These are phyloP conservation scores for Cotoneaster glaucophyllus DNA, from an alignment of 306 rosid species.

Conservation along the genomic window DNA sequence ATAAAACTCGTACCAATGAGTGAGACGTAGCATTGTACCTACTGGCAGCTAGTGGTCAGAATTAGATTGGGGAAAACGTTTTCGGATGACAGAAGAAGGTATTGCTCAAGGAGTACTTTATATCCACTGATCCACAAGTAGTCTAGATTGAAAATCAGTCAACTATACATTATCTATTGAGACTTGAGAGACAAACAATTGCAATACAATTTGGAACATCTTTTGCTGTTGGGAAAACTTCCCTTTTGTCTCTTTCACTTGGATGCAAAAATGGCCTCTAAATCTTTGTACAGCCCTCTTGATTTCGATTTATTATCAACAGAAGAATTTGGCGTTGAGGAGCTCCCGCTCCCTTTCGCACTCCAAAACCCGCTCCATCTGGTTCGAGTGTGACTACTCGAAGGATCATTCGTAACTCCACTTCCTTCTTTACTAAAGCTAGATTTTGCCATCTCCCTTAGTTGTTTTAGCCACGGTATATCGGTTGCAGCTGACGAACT, in stretches of 20 bases:
- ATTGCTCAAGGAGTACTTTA: too few relatives aligned
- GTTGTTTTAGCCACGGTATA: slow-evolving; percentile 57
- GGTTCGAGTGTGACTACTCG: slow-evolving; percentile 44
- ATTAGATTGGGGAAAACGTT: too few relatives aligned
- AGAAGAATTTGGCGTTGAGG: slow-evolving; percentile 40
- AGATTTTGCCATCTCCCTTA: slow-evolving; percentile 57
- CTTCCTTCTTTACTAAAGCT: slow-evolving; percentile 69
- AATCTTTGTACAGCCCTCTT: slow-evolving; percentile 47
- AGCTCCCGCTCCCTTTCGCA: slow-evolving; percentile 53
- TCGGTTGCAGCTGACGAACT: slow-evolving; percentile 37
- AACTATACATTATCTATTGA: background rate
- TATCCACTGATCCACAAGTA: too few relatives aligned
- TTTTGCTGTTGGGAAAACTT: background rate
- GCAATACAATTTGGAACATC: background rate
- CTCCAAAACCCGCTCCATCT: slow-evolving; percentile 65
- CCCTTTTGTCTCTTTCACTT: slow-evolving; percentile 27
- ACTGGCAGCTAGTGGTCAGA: too few relatives aligned
- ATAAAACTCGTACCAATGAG: too few relatives aligned
- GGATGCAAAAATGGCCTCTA: slow-evolving; percentile 92
- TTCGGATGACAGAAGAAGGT: too few relatives aligned
- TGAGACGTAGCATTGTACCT: too few relatives aligned
- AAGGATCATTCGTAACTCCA: slow-evolving; percentile 49
- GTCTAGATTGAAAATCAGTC: too few relatives aligned
- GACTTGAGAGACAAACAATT: background rate
- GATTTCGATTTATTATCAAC: slow-evolving; percentile 56